Base-by-base conservation (phyloP, 768 basidiomycete species). In the Podaxis rugospora region DNA sequence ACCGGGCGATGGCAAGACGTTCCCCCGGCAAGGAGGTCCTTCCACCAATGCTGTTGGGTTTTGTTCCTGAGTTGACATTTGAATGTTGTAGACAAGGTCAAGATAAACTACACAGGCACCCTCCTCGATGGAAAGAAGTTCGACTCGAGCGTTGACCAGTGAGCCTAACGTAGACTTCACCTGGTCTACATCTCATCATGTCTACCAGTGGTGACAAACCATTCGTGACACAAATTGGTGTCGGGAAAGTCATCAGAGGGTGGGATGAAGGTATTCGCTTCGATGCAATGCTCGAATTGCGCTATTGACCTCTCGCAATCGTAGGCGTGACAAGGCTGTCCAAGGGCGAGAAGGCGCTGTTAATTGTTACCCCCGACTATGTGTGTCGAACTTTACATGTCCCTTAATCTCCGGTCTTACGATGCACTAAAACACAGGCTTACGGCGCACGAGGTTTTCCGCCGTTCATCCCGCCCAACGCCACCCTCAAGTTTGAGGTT, bases 61-160 rank as follows among this genome's bases (percentile, higher is more conserved):
- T 3, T 16, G 40, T 54, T 39, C 35, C 16, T 28, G 11, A 5
- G 14, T 69, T 50, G 44, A 62, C 28, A 67, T 66, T 50, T 65
- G 56, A 70, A 71, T 67, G 58, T 65, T 53, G 23, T 66, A 90
- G 89, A 92, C 77, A 80, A 21, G 28, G 90, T 93, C 37, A 74
- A 62, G 5, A 92, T 95, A 59, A 90, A 94, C 73, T 95, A 94
- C 67, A 80, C 87, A 47, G 93, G 91, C 23, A 91, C 81, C 21
- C 81, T 93, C 14, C 14, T 64, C 2, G 76, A 89, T 67, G 90
- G 89, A 47, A 75, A 62, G 27, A 75, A 74, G 66, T 92, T 92
- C 73, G 92, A 94, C 75, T 91, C 90, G 16, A 90, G 87, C 66
- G 74, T 83, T 68, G 86, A 89, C 68, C 87, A 89, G 90, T 91